Conservation (phyloP, 306 rosid genomes). For the Quercus suber region DNA sequence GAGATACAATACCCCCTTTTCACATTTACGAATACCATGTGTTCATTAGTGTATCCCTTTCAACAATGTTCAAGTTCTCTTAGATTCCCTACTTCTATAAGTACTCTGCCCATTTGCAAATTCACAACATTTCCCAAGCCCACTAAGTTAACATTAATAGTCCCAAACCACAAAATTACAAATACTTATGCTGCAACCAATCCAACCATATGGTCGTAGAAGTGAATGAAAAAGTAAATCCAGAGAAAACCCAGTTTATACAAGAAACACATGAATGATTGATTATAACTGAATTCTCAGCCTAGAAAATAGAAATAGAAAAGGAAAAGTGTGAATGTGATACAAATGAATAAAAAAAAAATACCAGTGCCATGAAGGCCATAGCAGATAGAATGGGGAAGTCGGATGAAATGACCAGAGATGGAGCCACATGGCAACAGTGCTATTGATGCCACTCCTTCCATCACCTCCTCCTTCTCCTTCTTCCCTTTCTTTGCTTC, state of each 20-base stretch:
- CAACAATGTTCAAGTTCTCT: neutral
- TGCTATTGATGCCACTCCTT: constrained; percentile 92
- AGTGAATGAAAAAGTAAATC: neutral
- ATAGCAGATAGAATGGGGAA: constrained; percentile 66
- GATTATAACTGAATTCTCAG: neutral
- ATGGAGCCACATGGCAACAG: constrained; percentile 76
- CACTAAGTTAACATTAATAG: neutral
- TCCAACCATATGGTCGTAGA: neutral
- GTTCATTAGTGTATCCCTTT: neutral
- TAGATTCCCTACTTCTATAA: neutral
- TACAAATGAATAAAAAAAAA: neutral
- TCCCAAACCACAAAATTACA: neutral
- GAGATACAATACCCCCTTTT: neutral
- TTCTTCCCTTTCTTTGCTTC: constrained; percentile 16
- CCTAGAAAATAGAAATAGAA: neutral
- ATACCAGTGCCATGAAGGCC: constrained; percentile 88
- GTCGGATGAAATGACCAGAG: constrained; percentile 86
- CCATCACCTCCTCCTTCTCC: constrained; percentile 47
- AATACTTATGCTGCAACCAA: neutral
- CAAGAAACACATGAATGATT: neutral
- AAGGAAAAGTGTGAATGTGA: too few relatives aligned
- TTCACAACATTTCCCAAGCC: neutral
- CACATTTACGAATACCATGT: neutral
- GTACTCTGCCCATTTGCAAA: neutral
- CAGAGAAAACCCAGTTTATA: neutral